phyloP scores from a whole-genome alignment of 305 asterid species.

The Salvia sclarea region DNA sequence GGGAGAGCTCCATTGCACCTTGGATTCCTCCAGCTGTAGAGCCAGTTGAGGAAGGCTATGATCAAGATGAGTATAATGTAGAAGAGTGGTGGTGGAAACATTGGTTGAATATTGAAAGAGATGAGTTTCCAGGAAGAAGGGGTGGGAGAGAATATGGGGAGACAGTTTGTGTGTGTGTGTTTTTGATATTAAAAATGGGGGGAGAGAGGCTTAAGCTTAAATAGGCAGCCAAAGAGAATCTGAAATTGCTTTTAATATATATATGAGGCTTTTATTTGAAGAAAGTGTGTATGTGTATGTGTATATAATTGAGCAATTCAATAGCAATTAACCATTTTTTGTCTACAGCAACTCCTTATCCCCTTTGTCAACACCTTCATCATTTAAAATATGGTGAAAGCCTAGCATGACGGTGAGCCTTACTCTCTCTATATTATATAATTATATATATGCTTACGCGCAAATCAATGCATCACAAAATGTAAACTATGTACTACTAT shows the following conservation, averaged over 20 bases:
- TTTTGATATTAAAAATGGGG: background rate
- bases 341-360: constrained; percentile 44
- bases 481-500: background rate
- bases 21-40: constrained; percentile 72
- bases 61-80: constrained; percentile 38
- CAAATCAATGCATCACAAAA: background rate
- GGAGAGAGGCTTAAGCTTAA: constrained; percentile 45
- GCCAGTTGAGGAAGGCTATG: constrained; percentile 48
- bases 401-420: constrained; percentile 64
- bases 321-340: no score
- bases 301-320: no score
- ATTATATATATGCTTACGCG: background rate
- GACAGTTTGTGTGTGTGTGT: no score
- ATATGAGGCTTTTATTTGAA: constrained; percentile 34
- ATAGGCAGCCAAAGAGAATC: constrained; percentile 56
- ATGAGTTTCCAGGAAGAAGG: constrained; percentile 21
- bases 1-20: constrained; percentile 70
- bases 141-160: constrained; percentile 18
- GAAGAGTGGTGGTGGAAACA: constrained; percentile 37
- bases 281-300: constrained; percentile 54
- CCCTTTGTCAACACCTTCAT: constrained; percentile 54
- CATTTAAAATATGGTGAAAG: constrained; percentile 29
- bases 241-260: constrained; percentile 42
- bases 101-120: constrained; percentile 8
- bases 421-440: constrained; percentile 21